phyloP scores from a whole-genome alignment of 768 basidiomycete genomes.

The Mycena venus region DNA sequence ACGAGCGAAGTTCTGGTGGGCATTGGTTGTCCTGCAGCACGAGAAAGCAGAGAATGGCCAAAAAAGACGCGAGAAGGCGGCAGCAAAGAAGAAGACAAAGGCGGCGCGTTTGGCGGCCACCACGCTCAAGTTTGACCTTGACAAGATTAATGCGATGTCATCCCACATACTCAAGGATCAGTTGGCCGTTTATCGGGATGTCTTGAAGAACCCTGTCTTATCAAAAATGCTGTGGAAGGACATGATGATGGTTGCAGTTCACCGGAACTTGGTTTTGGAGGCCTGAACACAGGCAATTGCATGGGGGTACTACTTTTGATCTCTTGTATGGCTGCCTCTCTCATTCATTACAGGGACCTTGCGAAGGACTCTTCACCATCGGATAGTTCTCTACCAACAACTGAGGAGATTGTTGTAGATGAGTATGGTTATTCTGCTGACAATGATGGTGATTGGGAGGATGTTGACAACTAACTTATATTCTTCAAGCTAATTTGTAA shows the following conservation, averaged over 20 bases:
- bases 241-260: not conserved
- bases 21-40: not conserved
- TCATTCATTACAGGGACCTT: not conserved
- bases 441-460: not conserved
- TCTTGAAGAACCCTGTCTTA: not conserved
- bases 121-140: not conserved
- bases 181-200: not conserved
- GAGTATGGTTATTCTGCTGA: not conserved
- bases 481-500: too few species aligned
- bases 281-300: not conserved
- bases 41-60: not conserved
- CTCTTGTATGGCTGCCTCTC: not conserved
- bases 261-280: too few species aligned
- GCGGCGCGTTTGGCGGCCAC: not conserved
- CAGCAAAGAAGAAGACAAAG: not conserved
- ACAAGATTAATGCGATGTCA: not conserved
- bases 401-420: not conserved
- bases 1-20: not conserved
- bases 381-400: not conserved
- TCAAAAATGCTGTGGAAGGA: not conserved
- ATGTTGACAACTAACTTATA: too few species aligned
- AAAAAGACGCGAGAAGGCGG: not conserved
- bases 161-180: not conserved
- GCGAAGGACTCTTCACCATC: not conserved
- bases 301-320: too few species aligned